A percentile compares a stretch with the other conserved stretches of the same genome.
Evolutionary conservation across 2,329 filamentous ascomycete genomes (phyloP).

Genomic region (Trichoderma breve): DNA sequence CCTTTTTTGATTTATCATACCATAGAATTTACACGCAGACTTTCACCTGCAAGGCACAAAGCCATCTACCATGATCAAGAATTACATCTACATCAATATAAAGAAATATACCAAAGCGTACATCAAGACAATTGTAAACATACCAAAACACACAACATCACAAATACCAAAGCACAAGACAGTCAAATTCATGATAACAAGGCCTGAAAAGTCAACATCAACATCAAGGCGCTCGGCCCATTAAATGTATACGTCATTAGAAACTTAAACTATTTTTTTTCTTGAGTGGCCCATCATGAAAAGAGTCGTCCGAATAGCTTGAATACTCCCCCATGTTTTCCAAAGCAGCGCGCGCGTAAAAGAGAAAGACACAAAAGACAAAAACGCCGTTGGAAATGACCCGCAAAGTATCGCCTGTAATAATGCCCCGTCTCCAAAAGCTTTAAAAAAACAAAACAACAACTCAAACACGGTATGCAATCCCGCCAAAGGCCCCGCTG

Average conservation of each 20-base stretch:
- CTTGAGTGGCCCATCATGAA: constrained; percentile 15
- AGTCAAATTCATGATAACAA: neutral
- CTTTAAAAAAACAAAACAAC: neutral
- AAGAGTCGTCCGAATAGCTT: constrained; percentile 18
- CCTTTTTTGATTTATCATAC: neutral
- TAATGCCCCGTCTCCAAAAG: constrained; percentile 1
- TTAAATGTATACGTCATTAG: constrained; percentile 22
- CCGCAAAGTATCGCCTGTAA: constrained; percentile 14
- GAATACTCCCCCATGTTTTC: constrained; percentile 7
- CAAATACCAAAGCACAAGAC: neutral
- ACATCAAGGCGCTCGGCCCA: constrained; percentile 14
- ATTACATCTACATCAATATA: neutral
- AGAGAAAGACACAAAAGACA: constrained; percentile 5
- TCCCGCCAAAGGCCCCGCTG: neutral
- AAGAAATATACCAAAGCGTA: too few species aligned
- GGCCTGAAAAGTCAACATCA: neutral
- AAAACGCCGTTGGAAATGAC: constrained; percentile 17
- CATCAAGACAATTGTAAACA: neutral
- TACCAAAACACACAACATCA: too few species aligned
- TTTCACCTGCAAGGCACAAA: neutral
- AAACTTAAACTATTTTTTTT: constrained; percentile 18
- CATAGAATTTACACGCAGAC: neutral
- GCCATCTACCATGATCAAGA: neutral
- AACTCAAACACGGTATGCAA: neutral
- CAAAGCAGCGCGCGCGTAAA: constrained; percentile 3